Evolutionary conservation across 1,284 basidiomycete genomes (phyloP), one percentile per base, ranked within the genome.

Genomic region (Ganoderma leucocontextum): DNA sequence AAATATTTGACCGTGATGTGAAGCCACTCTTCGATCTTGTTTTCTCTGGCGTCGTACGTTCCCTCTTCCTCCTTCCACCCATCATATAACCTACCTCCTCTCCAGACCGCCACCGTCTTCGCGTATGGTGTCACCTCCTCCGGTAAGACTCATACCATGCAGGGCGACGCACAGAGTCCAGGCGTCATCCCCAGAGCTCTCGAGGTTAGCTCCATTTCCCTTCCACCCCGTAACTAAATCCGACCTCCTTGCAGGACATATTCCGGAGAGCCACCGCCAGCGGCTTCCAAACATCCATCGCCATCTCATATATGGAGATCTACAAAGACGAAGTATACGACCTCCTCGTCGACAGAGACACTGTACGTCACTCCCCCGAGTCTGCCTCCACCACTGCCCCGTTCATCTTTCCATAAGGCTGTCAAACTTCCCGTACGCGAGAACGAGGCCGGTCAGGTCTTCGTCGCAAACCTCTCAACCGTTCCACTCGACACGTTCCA

Each of bases 241-340:
- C 44, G 13, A 44, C 10, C n/a, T 39, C 66, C 7, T n/a, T 38
- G 12, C 35, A 80, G 78, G 78, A 77, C 17, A 67, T 80, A 19
- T 78, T 79, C 44, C 66, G 74, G 15, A 69, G 73, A 9, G 70
- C 70, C 25, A 47, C 53, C 17, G 60, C 70, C 9, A 35, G 35
- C 3, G 62, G 62, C 61, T 78, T 81, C 49, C 76, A 85, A 52
- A 81, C 85, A 7, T 81, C 82, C 2, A 78, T 94, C 4, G 73
- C 83, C 6, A 82, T 92, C 19, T 93, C 92, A 0, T 95, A 94
- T 73, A 92, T 95, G 86, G 94, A 95, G 77, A 93, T 95, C 55
- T 94, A 95, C 80, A 93, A 93, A 75, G 94, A 95, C 73, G 92
- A 95, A 68, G 90, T 92, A 1, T 95, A 93, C 75, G 94, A 95